Evolutionary conservation across 176 grass and related monocot genomes (phyloP), one percentile per base, ranked within the genome.

Genomic region (Sorghum bicolor): DNA sequence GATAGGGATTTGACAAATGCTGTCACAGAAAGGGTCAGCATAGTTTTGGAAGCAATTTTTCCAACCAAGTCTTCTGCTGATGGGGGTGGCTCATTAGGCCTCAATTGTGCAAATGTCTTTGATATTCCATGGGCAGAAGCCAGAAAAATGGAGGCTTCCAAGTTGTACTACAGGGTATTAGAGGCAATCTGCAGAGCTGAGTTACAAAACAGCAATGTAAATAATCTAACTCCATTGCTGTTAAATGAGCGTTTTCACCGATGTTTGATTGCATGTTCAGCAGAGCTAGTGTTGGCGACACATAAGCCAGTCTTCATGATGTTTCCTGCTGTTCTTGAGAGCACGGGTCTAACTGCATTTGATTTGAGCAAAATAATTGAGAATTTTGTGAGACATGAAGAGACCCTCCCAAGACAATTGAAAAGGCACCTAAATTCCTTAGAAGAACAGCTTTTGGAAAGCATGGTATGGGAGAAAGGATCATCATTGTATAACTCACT

Each of bases 311-410:
- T 95, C 55, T 84, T 93, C 76, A 95, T 98, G 92, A 95, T 98
- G 93, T 93, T 98, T 86, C 96, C 96, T 68, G 91, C 88, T 80
- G 96, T 98, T 85, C 77, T 95, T 70, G 93, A 93, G 83, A 87
- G 82, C 77, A 91, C 93, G 86, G 93, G 96, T 83, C 76, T 98
- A 87, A 98, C 93, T 43, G 91, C 93, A 84, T 98, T 98, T 92
- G 96, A 98, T 92, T 88, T 98, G 86, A 93, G 91, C 84, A 98
- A 95, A 82, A 92, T 98, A 72, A 98, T 98, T 43, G 96, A 98
- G 80, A 95, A 65, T 57, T 91, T 98, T 81, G 87, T 98, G 43
- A 95, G 93, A 75, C 89, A 98, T 77, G 96, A 98, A 88, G 93
- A 92, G 64, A 95, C 91, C 58, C 89, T 98, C 63, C 96, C 96